Evolutionary conservation across 2,329 filamentous ascomycete species (phyloP).

Genomic region (Orbilia brochopaga): DNA sequence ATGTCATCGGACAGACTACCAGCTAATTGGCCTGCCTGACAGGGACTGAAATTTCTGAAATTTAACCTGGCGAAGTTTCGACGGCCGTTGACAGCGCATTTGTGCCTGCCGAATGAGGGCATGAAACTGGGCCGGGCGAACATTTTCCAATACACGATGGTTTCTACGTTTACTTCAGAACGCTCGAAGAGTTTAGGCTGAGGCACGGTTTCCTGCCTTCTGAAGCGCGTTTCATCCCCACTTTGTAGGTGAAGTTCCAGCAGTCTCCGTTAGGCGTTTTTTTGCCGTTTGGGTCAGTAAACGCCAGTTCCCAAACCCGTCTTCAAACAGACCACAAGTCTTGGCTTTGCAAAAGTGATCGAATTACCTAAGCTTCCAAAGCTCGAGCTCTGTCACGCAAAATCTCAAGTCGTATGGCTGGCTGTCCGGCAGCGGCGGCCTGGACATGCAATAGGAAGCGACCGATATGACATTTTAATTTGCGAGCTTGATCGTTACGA

Average conservation of each 20-base stretch:
- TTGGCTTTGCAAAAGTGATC: conserved; percentile 4
- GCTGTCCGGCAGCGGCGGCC: too few species aligned
- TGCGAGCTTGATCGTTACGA: neutral
- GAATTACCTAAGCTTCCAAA: conserved; percentile 13
- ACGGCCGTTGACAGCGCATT: neutral
- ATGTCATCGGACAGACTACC: conserved; percentile 3
- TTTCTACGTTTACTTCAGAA: conserved; percentile 17
- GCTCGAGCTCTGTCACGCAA: conserved; percentile 32
- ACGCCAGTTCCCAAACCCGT: conserved; percentile 21
- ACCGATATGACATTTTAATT: conserved; percentile 3
- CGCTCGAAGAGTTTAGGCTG: conserved; percentile 20
- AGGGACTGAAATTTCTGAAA: conserved; percentile 13
- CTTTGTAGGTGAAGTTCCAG: conserved; percentile 28
- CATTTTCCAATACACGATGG: neutral
- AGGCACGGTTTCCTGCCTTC: conserved; percentile 31
- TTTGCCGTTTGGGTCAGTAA: conserved; percentile 36
- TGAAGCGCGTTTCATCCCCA: conserved; percentile 51
- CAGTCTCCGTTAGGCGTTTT: conserved; percentile 46
- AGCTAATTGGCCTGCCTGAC: conserved; percentile 16
- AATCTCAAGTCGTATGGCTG: conserved; percentile 26
- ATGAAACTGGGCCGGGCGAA: neutral
- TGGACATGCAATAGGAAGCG: conserved; percentile 27
- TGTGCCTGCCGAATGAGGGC: neutral
- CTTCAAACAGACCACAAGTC: conserved; percentile 36
- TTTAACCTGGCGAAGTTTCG: conserved; percentile 1